Base-by-base conservation (phyloP, 768 basidiomycete genomes). In the Tulasnella sp. region DNA sequence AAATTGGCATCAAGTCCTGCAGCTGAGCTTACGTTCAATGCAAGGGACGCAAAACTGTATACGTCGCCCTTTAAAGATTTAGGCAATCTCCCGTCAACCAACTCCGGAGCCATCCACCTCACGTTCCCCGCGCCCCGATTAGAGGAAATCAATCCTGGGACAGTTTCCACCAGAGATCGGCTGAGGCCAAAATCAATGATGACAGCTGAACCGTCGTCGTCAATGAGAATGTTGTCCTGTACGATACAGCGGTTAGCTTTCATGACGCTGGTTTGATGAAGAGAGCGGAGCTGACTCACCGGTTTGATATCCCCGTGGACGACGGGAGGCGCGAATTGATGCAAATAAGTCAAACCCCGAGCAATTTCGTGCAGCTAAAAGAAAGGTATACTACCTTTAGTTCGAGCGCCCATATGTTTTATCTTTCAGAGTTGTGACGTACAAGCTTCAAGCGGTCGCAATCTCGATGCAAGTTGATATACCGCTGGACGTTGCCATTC, bases 121-220 rank as follows among this genome's bases (percentile, higher is more conserved):
- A 28, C n/a, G 41, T 75, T 75, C 18, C 74, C 74, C 46, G 74
- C 74, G 6, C 46, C 74, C 7, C 74, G 40, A 41, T 42, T 42
- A 5, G 74, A 75, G 41, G 74, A 75, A 14, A 40, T 69, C 31
- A 14, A 16, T 34, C 28, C 64, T 16, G 64, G 34, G 12, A 69
- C 12, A 6, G 16, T 69, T 28, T 50, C 28, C n/a, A 46, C n/a
- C n/a, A 69, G 24, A 28, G 60, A 34, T 28, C 58, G n/a, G 18
- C 73, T 76, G 34, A 80, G 74, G n/a, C 79, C 79, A 77, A 80
- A 80, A 28, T 80, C 79, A n/a, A 44, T 54, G 48, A 80, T 75
- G 14, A 37, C 28, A 46, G 79, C 48, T 8, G 28, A 24, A 58
- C 76, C 76, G 34, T 80, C 74, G 11, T 42, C 42, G 73, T 80